Evolutionary conservation across 2,329 filamentous ascomycete species (phyloP).

Genomic region (Exutisphaerella laricina): DNA sequence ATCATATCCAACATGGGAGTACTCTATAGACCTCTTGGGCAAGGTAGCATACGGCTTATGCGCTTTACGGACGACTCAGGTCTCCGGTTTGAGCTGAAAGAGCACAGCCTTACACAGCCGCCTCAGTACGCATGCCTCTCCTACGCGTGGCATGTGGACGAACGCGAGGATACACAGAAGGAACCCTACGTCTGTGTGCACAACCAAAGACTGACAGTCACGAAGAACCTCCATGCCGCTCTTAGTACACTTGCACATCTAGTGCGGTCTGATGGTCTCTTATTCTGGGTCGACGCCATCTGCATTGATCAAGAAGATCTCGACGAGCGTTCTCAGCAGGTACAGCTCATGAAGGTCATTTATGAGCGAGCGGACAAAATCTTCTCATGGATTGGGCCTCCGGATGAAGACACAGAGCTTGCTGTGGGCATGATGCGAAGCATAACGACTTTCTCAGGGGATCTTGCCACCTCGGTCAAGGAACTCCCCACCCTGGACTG

Average conservation of each 20-base stretch:
- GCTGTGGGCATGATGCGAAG: background rate
- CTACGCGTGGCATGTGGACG: background rate
- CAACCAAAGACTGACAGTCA: background rate
- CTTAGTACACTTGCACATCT: background rate
- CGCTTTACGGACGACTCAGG: background rate
- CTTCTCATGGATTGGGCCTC: constrained; percentile 1
- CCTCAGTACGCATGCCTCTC: constrained; percentile 2
- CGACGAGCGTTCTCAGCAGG: constrained; percentile 11
- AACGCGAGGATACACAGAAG: background rate
- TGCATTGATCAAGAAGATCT: constrained; percentile 12
- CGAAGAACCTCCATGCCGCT: background rate
- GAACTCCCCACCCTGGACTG: too few species aligned
- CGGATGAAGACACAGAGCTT: background rate
- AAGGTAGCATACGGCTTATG: background rate
- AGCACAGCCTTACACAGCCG: background rate
- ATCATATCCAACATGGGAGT: too few species aligned
- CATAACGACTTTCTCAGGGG: too few species aligned
- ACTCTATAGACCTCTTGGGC: background rate
- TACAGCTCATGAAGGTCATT: constrained; percentile 10
- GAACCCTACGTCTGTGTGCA: background rate
- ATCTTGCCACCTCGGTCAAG: too few species aligned
- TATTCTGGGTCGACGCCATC: constrained; percentile 13
- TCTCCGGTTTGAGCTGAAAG: background rate
- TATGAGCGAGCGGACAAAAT: background rate
- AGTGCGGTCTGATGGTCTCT: background rate